Percentiles rank a stretch among this genome's conserved stretches.
Evolutionary conservation across 1,139 yeast genomes (phyloP).

Genomic region (Lodderomyces jiufengensis): DNA sequence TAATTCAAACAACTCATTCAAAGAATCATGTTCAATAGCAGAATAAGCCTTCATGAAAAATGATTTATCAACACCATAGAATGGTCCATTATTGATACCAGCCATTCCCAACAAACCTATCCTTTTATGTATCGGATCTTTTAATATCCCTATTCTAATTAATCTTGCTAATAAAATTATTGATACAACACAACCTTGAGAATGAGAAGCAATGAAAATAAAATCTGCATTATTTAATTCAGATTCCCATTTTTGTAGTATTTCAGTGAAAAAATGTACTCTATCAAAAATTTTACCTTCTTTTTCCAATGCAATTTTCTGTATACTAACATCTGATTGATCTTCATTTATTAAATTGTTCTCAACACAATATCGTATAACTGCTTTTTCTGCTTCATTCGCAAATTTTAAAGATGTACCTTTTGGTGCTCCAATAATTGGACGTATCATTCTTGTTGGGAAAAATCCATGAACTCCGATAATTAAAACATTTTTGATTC

Average conservation of each 20-base stretch:
- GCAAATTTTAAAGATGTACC: constrained; percentile 89
- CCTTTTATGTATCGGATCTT: constrained; percentile 43
- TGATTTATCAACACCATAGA: constrained; percentile 82
- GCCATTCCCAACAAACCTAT: constrained; percentile 91
- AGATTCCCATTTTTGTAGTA: constrained; percentile 65
- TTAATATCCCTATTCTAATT: constrained; percentile 65
- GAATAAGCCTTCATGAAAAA: constrained; percentile 84
- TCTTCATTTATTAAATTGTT: constrained; percentile 40
- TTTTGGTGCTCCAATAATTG: constrained; percentile 87
- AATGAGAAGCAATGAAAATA: constrained; percentile 85
- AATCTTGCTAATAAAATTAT: constrained; percentile 71
- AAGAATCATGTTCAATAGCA: constrained; percentile 82
- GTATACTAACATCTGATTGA: constrained; percentile 57
- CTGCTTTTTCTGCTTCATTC: constrained; percentile 77
- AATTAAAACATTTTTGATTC: constrained; percentile 57
- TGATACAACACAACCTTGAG: constrained; percentile 94
- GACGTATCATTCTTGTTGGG: constrained; percentile 81
- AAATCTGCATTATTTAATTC: constrained; percentile 78
- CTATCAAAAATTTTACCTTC: constrained; percentile 89
- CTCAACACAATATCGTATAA: constrained; percentile 68
- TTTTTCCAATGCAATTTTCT: constrained; percentile 87
- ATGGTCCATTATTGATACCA: constrained; percentile 91
- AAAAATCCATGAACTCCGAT: constrained; percentile 96
- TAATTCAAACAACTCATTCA: constrained; percentile 81
- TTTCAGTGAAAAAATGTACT: constrained; percentile 73